A percentile compares a stretch with the other conserved stretches of the same genome.
These are phyloP conservation scores for Blepharisma japonicum DNA, from an alignment of 73 alveolate species.

Conservation along the genomic window DNA sequence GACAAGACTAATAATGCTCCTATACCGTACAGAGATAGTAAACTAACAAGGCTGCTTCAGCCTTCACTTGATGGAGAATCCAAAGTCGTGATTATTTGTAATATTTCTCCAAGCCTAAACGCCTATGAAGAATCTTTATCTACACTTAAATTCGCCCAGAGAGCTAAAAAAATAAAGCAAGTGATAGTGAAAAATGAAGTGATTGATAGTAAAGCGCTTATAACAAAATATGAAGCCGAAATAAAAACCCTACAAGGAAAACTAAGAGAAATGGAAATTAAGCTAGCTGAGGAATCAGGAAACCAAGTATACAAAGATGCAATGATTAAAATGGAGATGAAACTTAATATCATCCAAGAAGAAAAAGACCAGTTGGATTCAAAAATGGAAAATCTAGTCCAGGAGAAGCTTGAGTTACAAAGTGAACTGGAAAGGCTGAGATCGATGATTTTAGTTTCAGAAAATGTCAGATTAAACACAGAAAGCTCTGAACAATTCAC, in stretches of 20 bases:
- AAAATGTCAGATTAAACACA: neutral
- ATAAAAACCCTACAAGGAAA: slow-evolving; percentile 9
- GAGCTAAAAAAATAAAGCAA: slow-evolving; percentile 65
- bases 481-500: neutral
- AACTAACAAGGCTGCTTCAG: slow-evolving; percentile 86
- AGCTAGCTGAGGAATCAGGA: neutral
- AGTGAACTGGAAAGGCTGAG: neutral
- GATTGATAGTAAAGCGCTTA: slow-evolving; percentile 1
- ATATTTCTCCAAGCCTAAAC: slow-evolving; percentile 85
- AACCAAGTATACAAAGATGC: no score
- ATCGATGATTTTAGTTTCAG: neutral
- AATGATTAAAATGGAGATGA: neutral
- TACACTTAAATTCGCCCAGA: slow-evolving; percentile 93
- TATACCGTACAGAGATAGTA: slow-evolving; percentile 93
- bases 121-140: slow-evolving; percentile 89
- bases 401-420: neutral
- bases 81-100: slow-evolving; percentile 91
- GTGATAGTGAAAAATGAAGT: neutral
- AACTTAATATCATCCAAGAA: neutral
- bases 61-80: slow-evolving; percentile 96
- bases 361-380: neutral
- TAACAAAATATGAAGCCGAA: slow-evolving; percentile 18
- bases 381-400: slow-evolving; percentile 1
- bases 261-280: slow-evolving; percentile 11
- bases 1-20: slow-evolving; percentile 68